Base-by-base conservation (phyloP, 495 filamentous ascomycete genomes). In the Penicillium daleae region DNA sequence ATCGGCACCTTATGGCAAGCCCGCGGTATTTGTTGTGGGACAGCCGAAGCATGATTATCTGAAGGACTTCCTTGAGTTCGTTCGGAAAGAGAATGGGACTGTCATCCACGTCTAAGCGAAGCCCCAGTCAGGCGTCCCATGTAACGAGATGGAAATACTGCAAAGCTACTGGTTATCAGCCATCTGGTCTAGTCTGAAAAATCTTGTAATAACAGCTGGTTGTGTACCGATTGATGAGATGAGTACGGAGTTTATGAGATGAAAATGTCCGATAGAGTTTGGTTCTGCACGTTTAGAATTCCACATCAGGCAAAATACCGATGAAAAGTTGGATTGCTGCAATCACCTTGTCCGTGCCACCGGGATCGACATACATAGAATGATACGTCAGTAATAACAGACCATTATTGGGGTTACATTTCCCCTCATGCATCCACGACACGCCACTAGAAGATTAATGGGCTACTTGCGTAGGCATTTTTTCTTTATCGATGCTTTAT, bases 21-120 rank as follows among this genome's bases (percentile, higher is more conserved):
- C 68, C 27, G 68, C 63, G 9, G 68, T 71, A 4, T 71, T 71
- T 15, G 40, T 71, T 21, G 68, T 71, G 2, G 66, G 63, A 17
- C 44, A 63, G 3, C 59, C 63, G 22, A 60, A 64, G 53, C 63
- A 71, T 54, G 56, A 66, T 12, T 48, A 62, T 24, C 56, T 71
- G 13, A 40, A 66, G 21, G 52, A 49, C 8, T 71, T 71, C 56
- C 59, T 71, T 32, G 59, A 68, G 2, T 71, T 71, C 27, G 61
- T 64, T 31, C 63, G 37, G 7, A 59, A 66, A 48, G 66, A 71
- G 48, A 69, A 69, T 35, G 48, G 55, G 24, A 69, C 66, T 15
- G 59, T 59, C 2, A 65, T 71, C n/a, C 52, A 27, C 12, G 59
- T 66, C 22, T 48, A 15, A 48, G 44, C 4, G 27, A 48, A 24